Evolutionary conservation across 2,329 filamentous ascomycete genomes (phyloP).

Genomic region (Colletotrichum nymphaeae): DNA sequence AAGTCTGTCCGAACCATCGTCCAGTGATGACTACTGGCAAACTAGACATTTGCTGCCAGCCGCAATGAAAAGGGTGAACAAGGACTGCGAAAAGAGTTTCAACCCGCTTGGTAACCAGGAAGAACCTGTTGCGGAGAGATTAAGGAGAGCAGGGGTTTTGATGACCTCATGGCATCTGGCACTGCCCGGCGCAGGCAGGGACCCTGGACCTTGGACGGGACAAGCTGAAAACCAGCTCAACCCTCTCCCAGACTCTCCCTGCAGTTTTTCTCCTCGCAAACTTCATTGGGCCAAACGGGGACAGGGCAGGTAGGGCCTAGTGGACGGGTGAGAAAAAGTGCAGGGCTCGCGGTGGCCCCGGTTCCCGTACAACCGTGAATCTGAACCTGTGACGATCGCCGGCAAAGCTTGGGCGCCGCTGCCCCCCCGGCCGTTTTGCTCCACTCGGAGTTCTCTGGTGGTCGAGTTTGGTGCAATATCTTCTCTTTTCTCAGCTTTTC

Average conservation of each 20-base stretch:
- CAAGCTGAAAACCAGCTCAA: neutral
- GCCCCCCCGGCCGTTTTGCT: too few relatives aligned
- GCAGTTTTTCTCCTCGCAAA: neutral
- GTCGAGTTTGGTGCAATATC: neutral
- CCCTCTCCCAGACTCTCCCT: neutral
- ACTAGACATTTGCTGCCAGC: neutral
- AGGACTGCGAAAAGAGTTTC: slow-evolving; percentile 3
- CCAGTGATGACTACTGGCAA: neutral
- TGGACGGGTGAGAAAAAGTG: slow-evolving; percentile 5
- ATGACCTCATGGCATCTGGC: slow-evolving; percentile 30
- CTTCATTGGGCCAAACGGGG: slow-evolving; percentile 11
- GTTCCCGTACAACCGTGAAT: slow-evolving; percentile 30
- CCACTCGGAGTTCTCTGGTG: neutral
- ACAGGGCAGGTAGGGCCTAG: neutral
- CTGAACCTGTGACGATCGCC: slow-evolving; percentile 27
- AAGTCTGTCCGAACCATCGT: neutral
- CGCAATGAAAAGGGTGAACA: neutral
- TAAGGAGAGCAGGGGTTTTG: slow-evolving; percentile 28
- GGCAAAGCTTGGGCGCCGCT: slow-evolving; percentile 20
- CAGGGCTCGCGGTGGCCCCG: slow-evolving; percentile 21
- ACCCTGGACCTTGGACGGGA: slow-evolving; percentile 8
- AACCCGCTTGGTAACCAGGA: slow-evolving; percentile 13
- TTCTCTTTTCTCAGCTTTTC: neutral
- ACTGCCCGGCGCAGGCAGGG: slow-evolving; percentile 20
- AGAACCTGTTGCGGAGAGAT: slow-evolving; percentile 32